Evolutionary conservation across 108 stramenopile species (phyloP), one percentile per base, ranked within the genome.

Genomic region (Cyclotella choctawhatcheeana): DNA sequence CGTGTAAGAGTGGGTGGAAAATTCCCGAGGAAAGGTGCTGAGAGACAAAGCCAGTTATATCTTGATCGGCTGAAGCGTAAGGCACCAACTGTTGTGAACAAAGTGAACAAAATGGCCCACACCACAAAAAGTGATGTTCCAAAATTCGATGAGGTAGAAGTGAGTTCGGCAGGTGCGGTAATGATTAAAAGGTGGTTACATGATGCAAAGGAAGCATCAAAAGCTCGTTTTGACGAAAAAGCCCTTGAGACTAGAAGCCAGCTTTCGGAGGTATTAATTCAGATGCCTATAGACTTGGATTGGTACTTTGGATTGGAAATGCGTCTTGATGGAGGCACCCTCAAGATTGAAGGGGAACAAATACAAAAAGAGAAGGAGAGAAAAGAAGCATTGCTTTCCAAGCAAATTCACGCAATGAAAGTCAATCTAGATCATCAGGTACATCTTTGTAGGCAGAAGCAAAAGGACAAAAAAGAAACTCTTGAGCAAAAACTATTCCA

Each of bases 1-100:
- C 83, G 89, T 13, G 61, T 43, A 4, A 85, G 81, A 44, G 51
- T 92, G 10, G 92, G 92, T 18, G 94, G 91, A 18, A 59, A 54
- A 10, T 85, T 86, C 29, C 86, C 86, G 22, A 76, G 77, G 30
- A 80, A 61, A 6, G 74, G 76, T 14, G 86, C 86, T 12, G 35
- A 58, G 0, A 60, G 31, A 27, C 32, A 81, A 44, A 92, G 86
- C 73, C 72, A 86, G 48, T 25, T 14, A 16, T 91, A 92, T 52
- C 88, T 91, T 14, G 84, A 88, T 33, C 67, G 53, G 54, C 75
- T 95, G 78, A 83, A 84, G 4, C 51, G 82, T 31, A 66, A 80
- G 10, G 86, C 84, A 68, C 64, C 20, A 2, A 40, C 0, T 13
- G 54, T 17, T 31, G 13, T 32, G 33, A 33, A 24, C 35, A 54